phyloP scores from a whole-genome alignment of 2,329 filamentous ascomycete genomes.

The Microdochium nivale region DNA sequence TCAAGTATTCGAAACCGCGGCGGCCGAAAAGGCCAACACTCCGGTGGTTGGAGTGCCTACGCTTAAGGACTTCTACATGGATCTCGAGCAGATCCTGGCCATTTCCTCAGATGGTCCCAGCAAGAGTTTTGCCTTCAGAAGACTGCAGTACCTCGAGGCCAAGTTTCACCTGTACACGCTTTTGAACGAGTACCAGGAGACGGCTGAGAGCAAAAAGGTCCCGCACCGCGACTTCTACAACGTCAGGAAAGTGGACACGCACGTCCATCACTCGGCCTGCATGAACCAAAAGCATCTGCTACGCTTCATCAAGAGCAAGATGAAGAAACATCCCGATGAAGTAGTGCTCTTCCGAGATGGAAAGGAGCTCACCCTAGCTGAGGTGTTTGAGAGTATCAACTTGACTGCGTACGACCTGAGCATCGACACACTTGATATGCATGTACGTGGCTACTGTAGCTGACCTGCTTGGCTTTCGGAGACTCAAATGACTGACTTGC shows the following conservation, averaged over 20 bases:
- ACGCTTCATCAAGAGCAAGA: constrained; percentile 98
- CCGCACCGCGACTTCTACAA: constrained; percentile 99
- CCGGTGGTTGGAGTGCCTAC: constrained; percentile 83
- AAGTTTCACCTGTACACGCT: constrained; percentile 94
- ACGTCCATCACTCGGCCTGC: constrained; percentile 97
- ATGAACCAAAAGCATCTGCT: constrained; percentile 99
- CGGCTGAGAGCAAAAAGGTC: constrained; percentile 94
- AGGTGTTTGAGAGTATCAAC: constrained; percentile 97
- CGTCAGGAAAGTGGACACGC: constrained; percentile 95
- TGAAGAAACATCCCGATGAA: constrained; percentile 97
- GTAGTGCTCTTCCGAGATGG: constrained; percentile 87
- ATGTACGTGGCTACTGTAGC: constrained; percentile 45
- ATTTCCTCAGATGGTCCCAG: constrained; percentile 93
- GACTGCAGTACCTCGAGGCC: constrained; percentile 89
- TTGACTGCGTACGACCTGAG: constrained; percentile 94
- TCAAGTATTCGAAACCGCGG: constrained; percentile 74
- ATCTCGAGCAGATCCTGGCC: constrained; percentile 76
- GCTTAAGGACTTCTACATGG: constrained; percentile 91
- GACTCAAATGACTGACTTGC: neutral
- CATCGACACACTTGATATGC: constrained; percentile 98
- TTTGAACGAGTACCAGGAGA: constrained; percentile 95
- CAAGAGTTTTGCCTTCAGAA: constrained; percentile 93
- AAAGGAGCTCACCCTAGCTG: constrained; percentile 79
- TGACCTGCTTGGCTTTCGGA: constrained; percentile 6
- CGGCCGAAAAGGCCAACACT: constrained; percentile 50